phyloP scores from a whole-genome alignment of 176 grass and related monocot genomes.

The Triticum urartu region DNA sequence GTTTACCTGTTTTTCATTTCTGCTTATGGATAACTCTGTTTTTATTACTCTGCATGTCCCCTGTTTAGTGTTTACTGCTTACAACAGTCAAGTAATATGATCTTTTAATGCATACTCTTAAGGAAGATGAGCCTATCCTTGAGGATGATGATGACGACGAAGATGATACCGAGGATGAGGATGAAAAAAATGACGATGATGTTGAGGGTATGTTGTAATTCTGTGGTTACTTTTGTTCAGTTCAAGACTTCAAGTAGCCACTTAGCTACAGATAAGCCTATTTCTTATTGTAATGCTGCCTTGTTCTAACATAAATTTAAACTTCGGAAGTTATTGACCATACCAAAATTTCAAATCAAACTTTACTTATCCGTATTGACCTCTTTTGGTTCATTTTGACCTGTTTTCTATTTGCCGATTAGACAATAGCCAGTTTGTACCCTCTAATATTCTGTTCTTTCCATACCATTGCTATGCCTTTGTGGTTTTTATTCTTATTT shows the following conservation, averaged over 20 bases:
- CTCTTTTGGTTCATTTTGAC: neutral
- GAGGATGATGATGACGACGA: conserved; percentile 38
- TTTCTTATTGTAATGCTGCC: neutral
- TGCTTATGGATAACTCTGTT: neutral
- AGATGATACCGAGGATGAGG: conserved; percentile 17
- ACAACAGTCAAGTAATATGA: neutral
- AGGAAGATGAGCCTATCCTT: conserved; percentile 40
- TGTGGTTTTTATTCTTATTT: neutral
- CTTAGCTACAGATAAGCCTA: neutral
- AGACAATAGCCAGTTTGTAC: neutral
- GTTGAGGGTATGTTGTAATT: conserved; percentile 15
- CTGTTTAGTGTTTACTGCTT: neutral
- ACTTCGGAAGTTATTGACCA: too few relatives aligned
- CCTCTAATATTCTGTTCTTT: neutral
- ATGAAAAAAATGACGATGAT: conserved; percentile 38
- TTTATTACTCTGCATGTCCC: neutral
- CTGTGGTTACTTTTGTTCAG: neutral
- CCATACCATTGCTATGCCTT: neutral
- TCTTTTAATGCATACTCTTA: neutral
- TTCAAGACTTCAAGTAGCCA: neutral
- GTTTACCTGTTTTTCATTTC: neutral
- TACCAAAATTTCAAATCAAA: too few relatives aligned
- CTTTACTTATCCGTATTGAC: neutral
- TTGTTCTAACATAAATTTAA: too few relatives aligned
- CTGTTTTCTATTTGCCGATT: neutral